These are phyloP conservation scores for Gentiana macrophylla DNA, from an alignment of 257 asterid genomes.

Conservation along the genomic window DNA sequence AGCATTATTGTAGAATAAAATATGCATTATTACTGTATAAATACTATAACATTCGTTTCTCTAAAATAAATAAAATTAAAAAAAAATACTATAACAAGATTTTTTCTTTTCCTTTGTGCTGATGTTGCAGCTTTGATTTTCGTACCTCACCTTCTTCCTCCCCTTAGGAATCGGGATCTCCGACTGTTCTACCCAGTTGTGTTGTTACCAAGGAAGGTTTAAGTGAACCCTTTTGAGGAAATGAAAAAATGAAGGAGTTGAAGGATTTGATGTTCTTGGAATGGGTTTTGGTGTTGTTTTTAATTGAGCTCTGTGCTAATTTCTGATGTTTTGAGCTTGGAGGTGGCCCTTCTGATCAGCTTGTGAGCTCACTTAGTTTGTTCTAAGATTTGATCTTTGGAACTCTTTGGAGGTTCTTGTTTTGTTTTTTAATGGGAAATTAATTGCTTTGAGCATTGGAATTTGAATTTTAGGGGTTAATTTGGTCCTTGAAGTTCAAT, in stretches of 20 bases:
- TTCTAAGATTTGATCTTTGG: not conserved
- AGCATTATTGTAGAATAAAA: no score
- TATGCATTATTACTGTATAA: no score
- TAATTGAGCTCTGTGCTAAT: not conserved
- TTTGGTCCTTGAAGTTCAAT: not conserved
- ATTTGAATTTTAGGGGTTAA: not conserved
- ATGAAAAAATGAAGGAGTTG: not conserved
- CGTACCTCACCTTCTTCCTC: no score
- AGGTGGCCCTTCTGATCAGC: not conserved
- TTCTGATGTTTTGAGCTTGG: constrained; percentile 1
- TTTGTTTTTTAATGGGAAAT: not conserved
- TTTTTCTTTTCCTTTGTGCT: no score
- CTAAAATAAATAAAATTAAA: no score
- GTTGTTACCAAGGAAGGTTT: not conserved
- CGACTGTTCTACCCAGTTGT: no score
- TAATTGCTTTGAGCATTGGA: not conserved
- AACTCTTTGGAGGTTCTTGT: not conserved
- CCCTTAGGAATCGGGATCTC: no score
- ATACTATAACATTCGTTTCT: no score
- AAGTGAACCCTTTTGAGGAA: constrained; percentile 4
- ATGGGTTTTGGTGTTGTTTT: constrained; percentile 2
- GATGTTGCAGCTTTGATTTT: no score
- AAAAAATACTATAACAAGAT: no score
- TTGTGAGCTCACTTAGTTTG: not conserved
- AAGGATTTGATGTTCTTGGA: not conserved